Evolutionary conservation across 352 stramenopile genomes (phyloP), one percentile per base, ranked within the genome.

Genomic region (Phytophthora pseudosyringae): DNA sequence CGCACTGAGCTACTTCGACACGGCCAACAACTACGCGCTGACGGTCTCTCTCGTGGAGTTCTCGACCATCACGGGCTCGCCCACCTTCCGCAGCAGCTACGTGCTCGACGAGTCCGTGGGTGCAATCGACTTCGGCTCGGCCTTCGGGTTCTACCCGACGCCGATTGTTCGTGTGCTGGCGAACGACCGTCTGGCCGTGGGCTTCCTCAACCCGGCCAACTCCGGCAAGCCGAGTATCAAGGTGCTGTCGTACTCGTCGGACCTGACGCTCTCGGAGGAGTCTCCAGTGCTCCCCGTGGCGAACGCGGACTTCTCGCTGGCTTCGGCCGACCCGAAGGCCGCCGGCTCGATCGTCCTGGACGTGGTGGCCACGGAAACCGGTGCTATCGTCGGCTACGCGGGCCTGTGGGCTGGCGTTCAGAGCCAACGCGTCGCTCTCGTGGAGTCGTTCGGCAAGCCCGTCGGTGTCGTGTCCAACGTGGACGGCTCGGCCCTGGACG

Each of bases 161-260:
- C 85, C 85, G 10, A 73, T 69, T n/a, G 48, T 94, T 33, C 78
- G 78, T 41, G 57, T 73, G 47, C 60, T 94, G 28, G 57, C 59
- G 57, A 67, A 86, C 73, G 74, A 80, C 74, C 78, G 73, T 54
- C 49, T 94, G 39, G 79, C 80, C 1, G 60, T 94, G 18, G 69
- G 78, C 10, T 94, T 94, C 78, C 41, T 94, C 16, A 94, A 94
- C 80, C 81, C 85, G 15, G 80, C 80, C 39, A 89, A 88, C 74
- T 64, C 59, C 13, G 85, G 80, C 66, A 89, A 88, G 59, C 85
- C 85, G 12, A 92, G 81, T 60, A 71, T 91, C 67, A 87, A 90
- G 72, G 73, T 94, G 38, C 62, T 94, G 59, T 78, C 87, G 72
- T 88, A 78, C 74, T 66, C 77, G 25, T 72, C 76, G 41, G 82